Evolutionary conservation across 1,284 basidiomycete genomes (phyloP), one percentile per base, ranked within the genome.

Genomic region (Moesziomyces globuligerus): DNA sequence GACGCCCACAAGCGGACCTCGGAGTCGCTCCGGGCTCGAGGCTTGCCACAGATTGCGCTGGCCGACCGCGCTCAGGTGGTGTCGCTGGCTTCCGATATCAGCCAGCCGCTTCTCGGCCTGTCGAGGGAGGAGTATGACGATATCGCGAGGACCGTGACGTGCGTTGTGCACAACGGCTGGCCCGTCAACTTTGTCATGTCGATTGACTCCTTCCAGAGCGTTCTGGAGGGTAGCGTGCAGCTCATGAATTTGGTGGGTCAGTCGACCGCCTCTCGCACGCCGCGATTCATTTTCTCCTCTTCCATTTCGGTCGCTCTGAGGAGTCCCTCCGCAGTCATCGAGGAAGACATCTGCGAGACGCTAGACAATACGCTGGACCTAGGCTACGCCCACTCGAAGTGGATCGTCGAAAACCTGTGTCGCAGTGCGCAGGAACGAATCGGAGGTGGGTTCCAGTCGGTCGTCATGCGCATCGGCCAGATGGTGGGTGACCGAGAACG

Each of bases 321-420:
- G 82, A 83, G n/a, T 60, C 47, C 64, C 50, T 51, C 51, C 49
- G 81, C n/a, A 49, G 48, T 72, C 17, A 83, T 85, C 3, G 71
- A 78, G 2, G 86, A 88, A 61, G 78, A 78, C 10, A 83, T 86
- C 47, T 78, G 83, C 3, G 57, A 77, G 3, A 67, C 83, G 28
- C 83, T 86, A 1, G 75, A 66, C 1, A 80, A 83, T 28, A 85
- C 86, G 0, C 83, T 83, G 15, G 75, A 77, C 7, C 86, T 87
- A 51, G 88, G 88, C 23, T 89, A 89, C 68, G 88, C 86, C 6
- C 77, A 85, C 48, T 84, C 81, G 49, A 89, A 89, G 75, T 89
- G 87, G 87, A 86, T 88, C 4, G 85, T 85, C 0, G 88, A 89
- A 83, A 86, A 86, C 69, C 56, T 89, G 0, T 86, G 86, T 68